phyloP scores from a whole-genome alignment of 306 rosid genomes.

The Canavalia gladiata region DNA sequence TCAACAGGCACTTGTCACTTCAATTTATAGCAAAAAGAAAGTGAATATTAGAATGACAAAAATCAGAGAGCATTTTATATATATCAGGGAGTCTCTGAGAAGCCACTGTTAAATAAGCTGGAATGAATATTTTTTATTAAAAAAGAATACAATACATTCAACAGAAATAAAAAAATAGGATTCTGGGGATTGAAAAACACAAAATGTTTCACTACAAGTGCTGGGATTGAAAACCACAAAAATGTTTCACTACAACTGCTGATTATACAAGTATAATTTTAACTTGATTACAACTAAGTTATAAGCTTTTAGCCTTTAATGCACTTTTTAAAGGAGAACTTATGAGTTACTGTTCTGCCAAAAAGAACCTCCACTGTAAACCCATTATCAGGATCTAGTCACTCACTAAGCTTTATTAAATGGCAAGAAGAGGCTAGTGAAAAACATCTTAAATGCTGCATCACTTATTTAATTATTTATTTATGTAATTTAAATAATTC shows the following conservation, averaged over 20 bases:
- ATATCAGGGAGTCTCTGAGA: not conserved
- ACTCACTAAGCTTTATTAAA: not conserved
- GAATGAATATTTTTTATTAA: not conserved
- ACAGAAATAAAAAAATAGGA: not conserved
- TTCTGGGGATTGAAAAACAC: not conserved
- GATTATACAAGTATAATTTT: not conserved
- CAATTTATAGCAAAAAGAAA: not conserved
- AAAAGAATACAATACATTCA: not conserved
- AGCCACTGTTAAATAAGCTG: not conserved
- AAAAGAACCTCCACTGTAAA: conserved; percentile 2
- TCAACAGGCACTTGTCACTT: conserved; percentile 7
- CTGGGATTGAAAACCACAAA: too few relatives aligned
- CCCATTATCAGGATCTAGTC: not conserved
- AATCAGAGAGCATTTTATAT: not conserved
- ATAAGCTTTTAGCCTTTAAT: not conserved
- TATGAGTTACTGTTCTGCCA: conserved; percentile 26
- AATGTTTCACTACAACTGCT: conserved; percentile 12
- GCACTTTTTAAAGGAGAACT: conserved; percentile 8
- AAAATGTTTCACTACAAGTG: conserved; percentile 13
- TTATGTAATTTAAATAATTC: not conserved
- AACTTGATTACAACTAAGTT: not conserved
- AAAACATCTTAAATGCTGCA: conserved; percentile 5
- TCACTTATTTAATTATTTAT: not conserved
- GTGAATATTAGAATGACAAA: not conserved
- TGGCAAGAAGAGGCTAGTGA: conserved; percentile 27